A percentile compares a stretch with the other conserved stretches of the same genome.
Conservation (phyloP, 306 rosid genomes). For the Cucurbita argyrosperma region DNA sequence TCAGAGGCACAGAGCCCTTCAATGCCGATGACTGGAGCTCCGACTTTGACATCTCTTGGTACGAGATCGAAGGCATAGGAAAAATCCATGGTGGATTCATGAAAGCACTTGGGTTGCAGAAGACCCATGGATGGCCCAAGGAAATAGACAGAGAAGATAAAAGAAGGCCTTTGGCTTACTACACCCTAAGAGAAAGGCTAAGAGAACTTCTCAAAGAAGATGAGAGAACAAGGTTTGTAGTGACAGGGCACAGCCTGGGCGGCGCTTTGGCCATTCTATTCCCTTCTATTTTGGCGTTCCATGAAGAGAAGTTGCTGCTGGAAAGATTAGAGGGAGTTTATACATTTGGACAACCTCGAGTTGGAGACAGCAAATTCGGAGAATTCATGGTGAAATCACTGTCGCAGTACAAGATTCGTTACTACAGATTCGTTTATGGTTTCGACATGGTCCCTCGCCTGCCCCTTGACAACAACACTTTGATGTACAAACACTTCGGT, state of each 20-base stretch:
- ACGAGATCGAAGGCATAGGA: conserved; percentile 36
- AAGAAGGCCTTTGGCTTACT: conserved; percentile 34
- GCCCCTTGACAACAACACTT: conserved; percentile 49
- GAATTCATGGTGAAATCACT: conserved; percentile 39
- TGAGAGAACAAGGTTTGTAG: conserved; percentile 36
- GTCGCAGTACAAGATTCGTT: conserved; percentile 28
- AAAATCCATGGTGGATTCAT: conserved; percentile 56
- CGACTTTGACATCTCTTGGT: conserved; percentile 67
- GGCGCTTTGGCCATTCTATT: conserved; percentile 69
- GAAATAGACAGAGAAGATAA: conserved; percentile 5
- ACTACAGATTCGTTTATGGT: conserved; percentile 31
- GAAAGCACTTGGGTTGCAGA: conserved; percentile 45
- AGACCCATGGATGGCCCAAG: conserved; percentile 42
- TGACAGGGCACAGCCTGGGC: conserved; percentile 82
- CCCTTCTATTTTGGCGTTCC: conserved; percentile 34
- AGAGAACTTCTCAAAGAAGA: conserved; percentile 19
- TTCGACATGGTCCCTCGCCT: conserved; percentile 57
- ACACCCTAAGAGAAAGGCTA: conserved; percentile 29
- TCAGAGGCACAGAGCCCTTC: conserved; percentile 61
- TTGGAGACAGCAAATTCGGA: conserved; percentile 45
- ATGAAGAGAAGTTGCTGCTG: conserved; percentile 37
- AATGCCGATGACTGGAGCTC: conserved; percentile 44
- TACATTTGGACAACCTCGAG: conserved; percentile 83
- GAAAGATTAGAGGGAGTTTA: conserved; percentile 60
- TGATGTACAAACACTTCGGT: conserved; percentile 56